Base-by-base conservation (phyloP, 2,329 filamentous ascomycete genomes). In the Calonectria naviculata region DNA sequence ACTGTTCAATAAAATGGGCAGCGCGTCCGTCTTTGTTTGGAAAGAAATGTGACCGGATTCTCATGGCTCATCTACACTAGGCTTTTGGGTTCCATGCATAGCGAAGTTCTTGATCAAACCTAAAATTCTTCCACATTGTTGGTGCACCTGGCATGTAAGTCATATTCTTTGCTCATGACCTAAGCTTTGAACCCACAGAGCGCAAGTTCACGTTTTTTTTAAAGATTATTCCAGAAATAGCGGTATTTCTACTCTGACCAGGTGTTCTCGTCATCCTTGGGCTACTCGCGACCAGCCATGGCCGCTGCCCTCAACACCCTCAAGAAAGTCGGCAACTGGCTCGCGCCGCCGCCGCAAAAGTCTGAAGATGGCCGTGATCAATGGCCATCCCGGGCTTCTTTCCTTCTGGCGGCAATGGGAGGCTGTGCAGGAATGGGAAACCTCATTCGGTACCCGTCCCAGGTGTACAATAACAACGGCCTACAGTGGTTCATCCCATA, bases 401-500 rank as follows among this genome's bases (percentile, higher is more conserved):
- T 90, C 78, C 81, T 90, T 7, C 86, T 90, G 29, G 88, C 89
- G 21, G 86, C 88, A 3, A 90, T 90, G 88, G 88, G 89, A 49
- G 89, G 89, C 62, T 89, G 87, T 73, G 88, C 87, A 1, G 89
- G 89, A 58, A 88, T 89, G 81, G 89, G 89, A 31, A 90, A 90
- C 75, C 82, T 90, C 28, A 83, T 90, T 24, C 84, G 89, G 31
- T 90, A 90, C 71, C 89, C 89, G 2, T 90, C 88, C 0, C 86
- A 89, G 44, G 85, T 90, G 2, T 91, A 89, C 84, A 90, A 90
- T 81, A 90, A 90, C 77, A 85, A 89, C 67, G 89, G 89, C 3
- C 81, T 90, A 7, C 89, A 90, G 75, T 91, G 89, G 89, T 91
- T 89, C 78, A 86, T 90, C 21, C 89, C 89, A 0, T 91, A 90